Percentiles rank a stretch among this genome's conserved stretches.
Conservation (phyloP, 345 rosid species). For the Eucalyptus lansdowneana region DNA sequence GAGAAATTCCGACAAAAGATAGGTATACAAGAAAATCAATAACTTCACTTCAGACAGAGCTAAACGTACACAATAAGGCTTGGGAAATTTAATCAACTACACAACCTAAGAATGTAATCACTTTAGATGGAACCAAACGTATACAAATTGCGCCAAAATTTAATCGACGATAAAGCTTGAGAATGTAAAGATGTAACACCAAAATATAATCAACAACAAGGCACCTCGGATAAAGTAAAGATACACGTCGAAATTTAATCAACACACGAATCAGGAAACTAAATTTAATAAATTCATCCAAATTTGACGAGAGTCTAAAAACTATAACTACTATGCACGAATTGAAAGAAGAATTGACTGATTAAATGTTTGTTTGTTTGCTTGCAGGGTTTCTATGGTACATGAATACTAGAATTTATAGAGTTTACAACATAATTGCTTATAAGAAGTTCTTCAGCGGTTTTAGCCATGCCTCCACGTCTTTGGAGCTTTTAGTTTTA, state of each 20-base stretch:
- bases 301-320: neutral
- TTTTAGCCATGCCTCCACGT: no score
- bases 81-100: no score
- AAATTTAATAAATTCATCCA: no score
- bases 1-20: no score
- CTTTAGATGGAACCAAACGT: neutral
- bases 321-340: neutral
- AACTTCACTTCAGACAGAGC: neutral
- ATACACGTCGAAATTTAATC: neutral
- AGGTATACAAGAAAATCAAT: no score
- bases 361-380: neutral
- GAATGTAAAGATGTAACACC: neutral
- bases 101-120: no score
- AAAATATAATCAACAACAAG: neutral
- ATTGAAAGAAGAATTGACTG: neutral
- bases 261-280: accelerated
- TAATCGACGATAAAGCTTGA: neutral
- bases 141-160: no score
- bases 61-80: no score
- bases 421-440: neutral
- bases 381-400: neutral
- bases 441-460: neutral
- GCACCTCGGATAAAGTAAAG: neutral
- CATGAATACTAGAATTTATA: no score
- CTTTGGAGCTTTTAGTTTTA: no score